Conservation (phyloP, 768 basidiomycete genomes). For the Pleurotus pulmonarius region DNA sequence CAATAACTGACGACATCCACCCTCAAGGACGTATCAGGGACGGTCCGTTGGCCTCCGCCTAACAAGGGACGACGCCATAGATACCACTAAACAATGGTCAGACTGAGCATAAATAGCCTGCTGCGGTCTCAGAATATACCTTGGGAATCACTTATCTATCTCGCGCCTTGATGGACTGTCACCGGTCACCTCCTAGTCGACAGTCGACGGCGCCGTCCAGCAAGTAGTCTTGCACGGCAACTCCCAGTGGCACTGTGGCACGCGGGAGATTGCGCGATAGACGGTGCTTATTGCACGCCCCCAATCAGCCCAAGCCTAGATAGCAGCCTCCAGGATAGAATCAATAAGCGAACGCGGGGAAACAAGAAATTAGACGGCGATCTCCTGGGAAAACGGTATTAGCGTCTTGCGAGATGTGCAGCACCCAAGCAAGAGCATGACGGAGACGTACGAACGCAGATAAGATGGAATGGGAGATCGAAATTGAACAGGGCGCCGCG, state of each 20-base stretch:
- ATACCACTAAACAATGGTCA: neutral
- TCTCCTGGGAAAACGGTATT: neutral
- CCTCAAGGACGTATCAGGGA: no score
- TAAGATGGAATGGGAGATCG: no score
- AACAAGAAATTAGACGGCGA: neutral
- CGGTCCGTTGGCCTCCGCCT: no score
- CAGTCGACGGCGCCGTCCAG: neutral
- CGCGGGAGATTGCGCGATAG: neutral
- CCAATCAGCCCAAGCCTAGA: neutral
- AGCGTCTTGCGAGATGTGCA: neutral
- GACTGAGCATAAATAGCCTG: neutral
- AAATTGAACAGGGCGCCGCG: no score
- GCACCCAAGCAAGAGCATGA: no score
- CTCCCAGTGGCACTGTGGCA: neutral
- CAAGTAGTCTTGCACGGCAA: neutral
- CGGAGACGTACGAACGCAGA: no score
- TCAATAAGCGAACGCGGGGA: neutral
- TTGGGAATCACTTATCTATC: neutral
- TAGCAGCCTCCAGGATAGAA: neutral
- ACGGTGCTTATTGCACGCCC: constrained; percentile 2
- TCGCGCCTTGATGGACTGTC: neutral
- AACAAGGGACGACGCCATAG: neutral
- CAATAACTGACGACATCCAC: no score
- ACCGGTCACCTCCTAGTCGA: neutral
- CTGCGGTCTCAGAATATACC: neutral